A percentile compares a stretch with the other conserved stretches of the same genome.
Conservation (phyloP, 2,329 filamentous ascomycete genomes). For the Purpureocillium lavendulum region DNA sequence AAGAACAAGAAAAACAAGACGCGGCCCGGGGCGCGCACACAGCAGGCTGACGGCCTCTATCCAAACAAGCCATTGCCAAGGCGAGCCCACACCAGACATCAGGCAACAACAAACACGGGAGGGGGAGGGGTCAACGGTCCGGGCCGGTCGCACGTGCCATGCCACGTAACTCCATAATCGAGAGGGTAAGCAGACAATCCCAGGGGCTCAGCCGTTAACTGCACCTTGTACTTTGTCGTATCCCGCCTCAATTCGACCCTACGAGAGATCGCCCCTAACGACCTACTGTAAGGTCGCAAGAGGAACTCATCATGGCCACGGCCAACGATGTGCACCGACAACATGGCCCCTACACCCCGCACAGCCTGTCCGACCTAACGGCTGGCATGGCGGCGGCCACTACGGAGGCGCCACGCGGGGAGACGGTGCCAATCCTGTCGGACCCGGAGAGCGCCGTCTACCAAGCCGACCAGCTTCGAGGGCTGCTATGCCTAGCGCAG, state of each 20-base stretch:
- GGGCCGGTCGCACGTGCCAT: too few relatives aligned
- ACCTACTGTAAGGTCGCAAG: not conserved
- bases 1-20: too few relatives aligned
- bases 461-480: slow-evolving; percentile 1
- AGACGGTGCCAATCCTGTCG: slow-evolving; percentile 1
- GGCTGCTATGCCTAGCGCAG: slow-evolving; percentile 2
- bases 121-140: too few relatives aligned
- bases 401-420: slow-evolving; percentile 1
- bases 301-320: slow-evolving; percentile 1
- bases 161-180: too few relatives aligned
- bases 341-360: slow-evolving; percentile 1
- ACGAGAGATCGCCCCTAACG: slow-evolving; percentile 1
- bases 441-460: slow-evolving; percentile 2
- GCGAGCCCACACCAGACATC: too few relatives aligned
- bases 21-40: too few relatives aligned
- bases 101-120: too few relatives aligned
- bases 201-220: too few relatives aligned
- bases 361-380: slow-evolving; percentile 1
- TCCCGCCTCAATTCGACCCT: slow-evolving; percentile 1
- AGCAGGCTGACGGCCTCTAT: too few relatives aligned
- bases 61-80: too few relatives aligned
- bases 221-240: not conserved
- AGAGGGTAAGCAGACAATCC: too few relatives aligned
- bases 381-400: not conserved
- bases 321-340: slow-evolving; percentile 1